Percentiles rank a stretch among this genome's conserved stretches.
Conservation (phyloP, 352 stramenopile species). For the Phytophthora hybrid region DNA sequence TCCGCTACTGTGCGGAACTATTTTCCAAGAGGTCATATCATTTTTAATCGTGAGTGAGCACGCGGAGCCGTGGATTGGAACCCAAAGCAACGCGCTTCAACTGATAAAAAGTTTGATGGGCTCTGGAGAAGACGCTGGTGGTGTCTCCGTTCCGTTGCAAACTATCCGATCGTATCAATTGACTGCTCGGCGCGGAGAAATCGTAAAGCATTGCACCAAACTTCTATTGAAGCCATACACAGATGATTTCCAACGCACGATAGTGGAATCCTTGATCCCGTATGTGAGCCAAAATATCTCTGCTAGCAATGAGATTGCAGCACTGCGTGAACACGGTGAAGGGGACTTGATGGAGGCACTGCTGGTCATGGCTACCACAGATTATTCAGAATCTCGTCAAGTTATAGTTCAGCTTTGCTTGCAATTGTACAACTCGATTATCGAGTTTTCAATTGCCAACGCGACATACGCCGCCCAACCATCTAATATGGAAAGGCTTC, state of each 20-base stretch:
- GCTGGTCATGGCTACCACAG: not conserved
- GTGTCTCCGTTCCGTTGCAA: not conserved
- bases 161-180: slow-evolving; percentile 15
- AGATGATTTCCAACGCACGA: not conserved
- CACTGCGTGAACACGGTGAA: slow-evolving; percentile 12
- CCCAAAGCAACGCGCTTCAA: slow-evolving; percentile 9
- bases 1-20: slow-evolving; percentile 11
- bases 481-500: not conserved
- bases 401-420: slow-evolving; percentile 2
- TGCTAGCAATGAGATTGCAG: slow-evolving; percentile 19
- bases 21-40: slow-evolving; percentile 20
- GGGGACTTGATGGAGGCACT: slow-evolving; percentile 25
- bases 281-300: slow-evolving; percentile 22
- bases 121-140: not conserved
- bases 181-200: slow-evolving; percentile 10
- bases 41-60: slow-evolving; percentile 12
- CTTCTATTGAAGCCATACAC: slow-evolving; percentile 8
- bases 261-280: slow-evolving; percentile 11
- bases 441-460: slow-evolving; percentile 30
- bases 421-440: slow-evolving; percentile 18
- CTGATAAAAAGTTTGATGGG: slow-evolving; percentile 7
- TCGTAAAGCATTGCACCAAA: slow-evolving; percentile 19
- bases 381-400: not conserved
- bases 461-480: slow-evolving; percentile 10
- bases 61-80: not conserved